These are phyloP conservation scores for Cladosporium halotolerans DNA, from an alignment of 2,329 filamentous ascomycete species.

Conservation along the genomic window DNA sequence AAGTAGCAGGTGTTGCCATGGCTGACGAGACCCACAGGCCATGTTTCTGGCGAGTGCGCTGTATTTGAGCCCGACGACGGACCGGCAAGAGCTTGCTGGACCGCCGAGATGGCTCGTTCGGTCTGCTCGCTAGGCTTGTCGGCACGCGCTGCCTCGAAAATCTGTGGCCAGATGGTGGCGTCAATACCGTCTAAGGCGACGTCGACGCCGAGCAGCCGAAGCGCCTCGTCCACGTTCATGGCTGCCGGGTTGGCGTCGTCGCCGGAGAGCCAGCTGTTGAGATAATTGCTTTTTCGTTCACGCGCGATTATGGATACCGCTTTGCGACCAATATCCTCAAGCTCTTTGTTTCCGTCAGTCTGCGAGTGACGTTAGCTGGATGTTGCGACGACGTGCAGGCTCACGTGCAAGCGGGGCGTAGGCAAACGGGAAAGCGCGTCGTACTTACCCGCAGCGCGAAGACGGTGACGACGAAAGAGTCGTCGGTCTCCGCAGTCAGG, in stretches of 20 bases:
- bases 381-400: not conserved
- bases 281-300: constrained; percentile 48
- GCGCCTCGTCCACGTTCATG: constrained; percentile 52
- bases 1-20: constrained; percentile 98
- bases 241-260: constrained; percentile 44
- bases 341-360: constrained; percentile 46
- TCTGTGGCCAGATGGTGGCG: constrained; percentile 15
- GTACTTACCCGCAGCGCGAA: constrained; percentile 49
- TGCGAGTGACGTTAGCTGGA: constrained; percentile 23
- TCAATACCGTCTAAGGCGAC: constrained; percentile 22
- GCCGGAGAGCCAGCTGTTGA: constrained; percentile 49
- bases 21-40: constrained; percentile 82
- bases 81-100: constrained; percentile 23
- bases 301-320: constrained; percentile 56
- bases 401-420: not conserved
- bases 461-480: constrained; percentile 54
- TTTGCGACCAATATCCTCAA: constrained; percentile 46
- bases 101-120: constrained; percentile 28
- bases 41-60: constrained; percentile 28
- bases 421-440: not conserved
- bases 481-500: constrained; percentile 37
- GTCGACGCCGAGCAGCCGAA: constrained; percentile 37
- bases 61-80: not conserved
- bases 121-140: constrained; percentile 28
- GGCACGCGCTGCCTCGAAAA: constrained; percentile 20